Evolutionary conservation across 257 asterid genomes (phyloP), one percentile per base, ranked within the genome.

Genomic region (Cordia subcordata): DNA sequence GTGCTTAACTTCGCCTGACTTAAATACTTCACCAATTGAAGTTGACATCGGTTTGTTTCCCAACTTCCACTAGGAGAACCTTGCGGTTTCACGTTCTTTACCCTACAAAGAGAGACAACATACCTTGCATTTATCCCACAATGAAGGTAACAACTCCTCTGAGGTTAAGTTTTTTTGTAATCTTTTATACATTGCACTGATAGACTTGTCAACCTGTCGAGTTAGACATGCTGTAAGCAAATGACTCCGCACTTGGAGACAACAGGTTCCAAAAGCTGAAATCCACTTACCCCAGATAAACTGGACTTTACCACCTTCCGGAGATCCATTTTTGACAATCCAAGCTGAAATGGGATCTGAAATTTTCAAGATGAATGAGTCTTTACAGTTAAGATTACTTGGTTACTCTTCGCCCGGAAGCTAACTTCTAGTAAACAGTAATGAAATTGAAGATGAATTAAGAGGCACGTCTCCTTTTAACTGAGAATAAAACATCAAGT

Each of bases 41-140:
- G 35, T 27, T n/a, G 35, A 27, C 35, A 27, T 3, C 35, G 35
- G 6, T 27, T 27, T 27, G 35, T 27, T 27, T 27, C 35, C 35
- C 35, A 27, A 27, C 6, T 27, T 27, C 35, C 35, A 27, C 35
- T 27, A 27, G 35, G 4, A 27, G 35, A 27, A 27, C 35, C 35
- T 27, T 27, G 6, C 35, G 35, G 35, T 27, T 42, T 3, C 15
- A 42, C 10, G 47, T 10, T 42, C 15, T 10, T 3, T 42, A 10
- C 15, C 10, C 15, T 53, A 1, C 5, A 1, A n/a, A n/a, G n/a
- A n/a, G n/a, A 17, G 14, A n/a, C 3, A 13, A 21, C 42, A 54
- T 84, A 92, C 99, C 99, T 92, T 88, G 85, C 90, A 88, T 73
- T 93, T 93, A 72, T 93, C 99, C 97, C 99, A 93, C 55, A 93